Evolutionary conservation across 148 eudicot species (phyloP), one percentile per base, ranked within the genome.

Genomic region (Polygonum maritimum): DNA sequence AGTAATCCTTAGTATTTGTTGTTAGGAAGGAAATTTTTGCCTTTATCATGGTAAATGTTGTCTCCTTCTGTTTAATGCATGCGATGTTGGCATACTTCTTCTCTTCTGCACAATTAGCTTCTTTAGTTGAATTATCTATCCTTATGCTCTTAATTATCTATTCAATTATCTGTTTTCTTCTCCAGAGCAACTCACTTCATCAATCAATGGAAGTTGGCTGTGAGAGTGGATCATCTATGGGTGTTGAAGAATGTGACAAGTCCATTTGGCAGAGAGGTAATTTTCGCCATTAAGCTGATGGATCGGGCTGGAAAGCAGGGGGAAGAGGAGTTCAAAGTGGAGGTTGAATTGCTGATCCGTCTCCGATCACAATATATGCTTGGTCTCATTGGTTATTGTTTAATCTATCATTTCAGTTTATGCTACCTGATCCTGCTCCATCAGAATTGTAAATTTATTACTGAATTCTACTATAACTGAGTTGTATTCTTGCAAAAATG

Each of bases 121-220:
- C 36, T 48, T 54, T 19, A 14, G 45, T 2, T 74, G 4, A 70
- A 52, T 16, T 51, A 73, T 73, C 62, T 71, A 77, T 16, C 62
- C 2, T 41, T n/a, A 7, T 19, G 4, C n/a, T 49, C 77, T 74
- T 8, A 36, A 75, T 36, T 52, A 11, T 74, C 21, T 26, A 19
- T 16, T 63, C 82, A 44, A 75, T 36, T 52, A 11, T 74, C 21
- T 26, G 26, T 16, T 63, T 84, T 22, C 44, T 79, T 22, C 74
- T 86, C 83, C 90, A 90, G 94, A 71, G 48, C 62, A 70, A 79
- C 69, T 52, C 79, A 47, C 82, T 75, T 76, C 78, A 80, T 83
- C 79, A 75, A 16, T 76, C 82, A 71, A 73, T 31, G 36, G 78
- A 77, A 39, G 73, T 63, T 69, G 71, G 69, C 63, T 82, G 73